Evolutionary conservation across 2,329 filamentous ascomycete species (phyloP).

Genomic region (Sordariomycetes sp.): DNA sequence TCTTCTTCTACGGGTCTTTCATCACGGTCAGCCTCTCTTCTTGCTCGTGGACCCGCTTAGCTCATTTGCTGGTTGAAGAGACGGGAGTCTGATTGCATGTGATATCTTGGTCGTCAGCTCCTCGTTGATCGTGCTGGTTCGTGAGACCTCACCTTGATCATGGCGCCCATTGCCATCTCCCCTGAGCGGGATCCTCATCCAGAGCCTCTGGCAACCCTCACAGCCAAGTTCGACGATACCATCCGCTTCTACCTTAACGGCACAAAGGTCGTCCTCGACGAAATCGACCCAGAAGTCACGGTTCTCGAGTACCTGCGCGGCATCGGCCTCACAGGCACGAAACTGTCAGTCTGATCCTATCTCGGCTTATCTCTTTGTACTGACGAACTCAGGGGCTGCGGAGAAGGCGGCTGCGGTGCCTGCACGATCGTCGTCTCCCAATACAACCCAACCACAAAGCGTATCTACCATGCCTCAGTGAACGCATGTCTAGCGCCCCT

Average conservation of each 20-base stretch:
- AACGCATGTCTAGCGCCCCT: constrained; percentile 93
- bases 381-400: constrained; percentile 75
- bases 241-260: constrained; percentile 92
- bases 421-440: constrained; percentile 94
- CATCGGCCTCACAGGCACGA: constrained; percentile 89
- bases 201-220: constrained; percentile 39
- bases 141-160: too few relatives aligned
- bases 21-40: too few relatives aligned
- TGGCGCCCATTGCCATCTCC: constrained; percentile 49
- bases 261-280: constrained; percentile 76
- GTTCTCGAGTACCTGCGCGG: constrained; percentile 88
- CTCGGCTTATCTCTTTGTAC: too few relatives aligned
- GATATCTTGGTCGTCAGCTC: too few relatives aligned
- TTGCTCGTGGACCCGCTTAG: too few relatives aligned
- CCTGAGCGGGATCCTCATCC: constrained; percentile 29
- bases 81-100: too few relatives aligned
- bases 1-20: too few relatives aligned
- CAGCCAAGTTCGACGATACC: constrained; percentile 74
- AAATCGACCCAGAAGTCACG: constrained; percentile 84
- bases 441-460: constrained; percentile 82
- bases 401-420: constrained; percentile 92
- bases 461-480: constrained; percentile 92
- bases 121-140: too few relatives aligned
- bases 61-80: too few relatives aligned
- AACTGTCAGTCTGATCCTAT: too few relatives aligned